A percentile compares a stretch with the other conserved stretches of the same genome.
phyloP scores from a whole-genome alignment of 371 early-diverging fungal genomes.

The Saksenaea vasiformis region DNA sequence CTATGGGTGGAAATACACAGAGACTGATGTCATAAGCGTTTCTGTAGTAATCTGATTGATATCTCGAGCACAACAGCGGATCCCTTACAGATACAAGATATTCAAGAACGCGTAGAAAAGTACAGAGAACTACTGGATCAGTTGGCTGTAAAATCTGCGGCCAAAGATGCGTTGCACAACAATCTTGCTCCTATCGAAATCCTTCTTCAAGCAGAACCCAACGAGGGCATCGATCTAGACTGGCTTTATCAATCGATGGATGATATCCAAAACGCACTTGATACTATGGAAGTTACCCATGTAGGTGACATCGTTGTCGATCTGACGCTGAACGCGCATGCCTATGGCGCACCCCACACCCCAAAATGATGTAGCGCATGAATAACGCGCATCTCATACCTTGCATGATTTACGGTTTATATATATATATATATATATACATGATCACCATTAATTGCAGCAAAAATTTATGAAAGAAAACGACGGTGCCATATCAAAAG shows the following conservation, averaged over 20 bases:
- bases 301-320: slow-evolving; percentile 56
- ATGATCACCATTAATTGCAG: no score
- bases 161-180: background rate
- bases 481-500: no score
- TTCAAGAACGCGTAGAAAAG: slow-evolving; percentile 46
- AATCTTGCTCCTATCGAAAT: slow-evolving; percentile 12
- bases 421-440: no score
- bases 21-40: background rate
- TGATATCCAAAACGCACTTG: slow-evolving; percentile 44
- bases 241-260: slow-evolving; percentile 48
- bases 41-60: slow-evolving; percentile 50
- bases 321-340: slow-evolving; percentile 36
- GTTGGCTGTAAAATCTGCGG: slow-evolving; percentile 1
- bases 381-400: no score
- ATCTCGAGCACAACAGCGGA: slow-evolving; percentile 48
- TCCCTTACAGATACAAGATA: slow-evolving; percentile 47
- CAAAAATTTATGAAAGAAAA: no score
- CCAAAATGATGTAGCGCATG: no score
- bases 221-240: slow-evolving; percentile 33
- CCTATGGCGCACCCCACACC: background rate
- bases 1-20: background rate
- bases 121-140: slow-evolving; percentile 34
- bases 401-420: no score
- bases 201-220: slow-evolving; percentile 19
- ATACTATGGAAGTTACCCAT: slow-evolving; percentile 42